A percentile compares a stretch with the other conserved stretches of the same genome.
Conservation (phyloP, 495 filamentous ascomycete species). For the Amorphotheca resinae region DNA sequence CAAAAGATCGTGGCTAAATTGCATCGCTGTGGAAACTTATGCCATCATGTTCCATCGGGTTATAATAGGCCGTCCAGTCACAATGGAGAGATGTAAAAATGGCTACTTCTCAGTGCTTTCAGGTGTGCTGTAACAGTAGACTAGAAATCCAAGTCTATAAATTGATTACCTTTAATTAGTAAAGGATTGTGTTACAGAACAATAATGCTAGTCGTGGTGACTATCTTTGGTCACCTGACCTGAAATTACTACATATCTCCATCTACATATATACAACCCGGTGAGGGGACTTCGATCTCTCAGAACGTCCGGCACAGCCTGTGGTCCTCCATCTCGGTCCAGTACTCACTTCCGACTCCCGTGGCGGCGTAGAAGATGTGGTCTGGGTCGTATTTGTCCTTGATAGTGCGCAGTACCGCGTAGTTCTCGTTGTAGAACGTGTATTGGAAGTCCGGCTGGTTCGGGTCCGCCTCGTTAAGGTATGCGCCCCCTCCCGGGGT, state of each 20-base stretch:
- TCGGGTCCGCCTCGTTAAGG: slow-evolving; percentile 31
- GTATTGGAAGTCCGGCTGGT: slow-evolving; percentile 36
- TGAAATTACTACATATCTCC: no score
- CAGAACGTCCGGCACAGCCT: no score
- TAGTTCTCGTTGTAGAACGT: slow-evolving; percentile 41
- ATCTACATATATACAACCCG: no score
- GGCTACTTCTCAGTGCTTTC: no score
- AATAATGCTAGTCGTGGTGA: no score
- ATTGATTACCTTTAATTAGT: no score
- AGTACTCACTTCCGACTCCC: slow-evolving; percentile 49
- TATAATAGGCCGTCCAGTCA: neutral
- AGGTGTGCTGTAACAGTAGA: no score
- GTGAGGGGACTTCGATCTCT: no score
- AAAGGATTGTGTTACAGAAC: no score
- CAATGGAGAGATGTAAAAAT: neutral
- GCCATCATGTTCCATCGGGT: neutral
- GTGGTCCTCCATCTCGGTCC: slow-evolving; percentile 22
- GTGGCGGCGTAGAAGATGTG: slow-evolving; percentile 44
- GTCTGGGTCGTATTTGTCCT: slow-evolving; percentile 43
- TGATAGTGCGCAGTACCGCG: slow-evolving; percentile 30
- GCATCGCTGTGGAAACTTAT: neutral
- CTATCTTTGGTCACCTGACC: no score
- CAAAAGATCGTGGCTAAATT: neutral
- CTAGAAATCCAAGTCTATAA: no score
- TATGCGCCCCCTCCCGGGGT: slow-evolving; percentile 32